A percentile compares a stretch with the other conserved stretches of the same genome.
Evolutionary conservation across 345 rosid species (phyloP).

Genomic region (Brassica napus): DNA sequence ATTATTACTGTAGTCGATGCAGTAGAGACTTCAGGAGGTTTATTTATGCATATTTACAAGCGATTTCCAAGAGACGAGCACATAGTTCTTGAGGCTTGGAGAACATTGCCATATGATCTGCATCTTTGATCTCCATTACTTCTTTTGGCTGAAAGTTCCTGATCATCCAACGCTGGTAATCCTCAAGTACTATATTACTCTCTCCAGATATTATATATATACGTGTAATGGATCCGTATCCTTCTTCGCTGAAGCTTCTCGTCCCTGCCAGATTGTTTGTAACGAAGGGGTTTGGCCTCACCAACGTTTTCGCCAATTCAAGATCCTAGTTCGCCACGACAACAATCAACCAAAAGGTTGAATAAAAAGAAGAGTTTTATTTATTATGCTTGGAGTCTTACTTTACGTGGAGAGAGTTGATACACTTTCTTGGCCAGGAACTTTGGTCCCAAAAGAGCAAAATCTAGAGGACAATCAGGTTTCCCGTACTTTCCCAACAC

Average conservation of each 20-base stretch:
- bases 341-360: background rate
- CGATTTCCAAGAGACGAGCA: background rate
- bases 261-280: background rate
- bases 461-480: conserved; percentile 1
- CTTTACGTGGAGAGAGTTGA: background rate
- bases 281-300: background rate
- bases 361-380: background rate
- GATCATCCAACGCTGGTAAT: background rate
- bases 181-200: background rate
- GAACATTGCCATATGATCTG: background rate
- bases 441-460: background rate
- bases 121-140: background rate
- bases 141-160: background rate
- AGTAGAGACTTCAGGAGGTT: background rate
- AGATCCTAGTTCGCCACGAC: background rate
- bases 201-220: background rate
- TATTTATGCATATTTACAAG: background rate
- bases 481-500: background rate
- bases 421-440: background rate
- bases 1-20: background rate
- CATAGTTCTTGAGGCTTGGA: background rate
- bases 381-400: background rate
- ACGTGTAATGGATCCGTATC: background rate
- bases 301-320: background rate
- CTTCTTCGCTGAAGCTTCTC: background rate